Evolutionary conservation across 164 flowering plant genomes (phyloP).

Genomic region (Vitis riparia): DNA sequence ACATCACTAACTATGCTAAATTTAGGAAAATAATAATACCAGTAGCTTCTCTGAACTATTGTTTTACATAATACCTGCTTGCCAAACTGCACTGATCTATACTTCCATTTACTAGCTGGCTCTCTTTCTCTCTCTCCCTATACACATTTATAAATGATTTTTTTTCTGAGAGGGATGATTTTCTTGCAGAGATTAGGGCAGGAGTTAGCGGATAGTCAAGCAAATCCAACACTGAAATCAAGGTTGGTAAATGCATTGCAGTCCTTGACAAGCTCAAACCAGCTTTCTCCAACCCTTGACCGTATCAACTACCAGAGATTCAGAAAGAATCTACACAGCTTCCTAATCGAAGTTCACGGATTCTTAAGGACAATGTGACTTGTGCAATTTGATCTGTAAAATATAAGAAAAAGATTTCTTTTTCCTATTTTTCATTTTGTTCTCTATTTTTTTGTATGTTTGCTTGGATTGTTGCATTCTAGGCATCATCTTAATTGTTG

Average conservation of each 20-base stretch:
- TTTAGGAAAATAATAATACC: too few species aligned
- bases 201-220: constrained; percentile 70
- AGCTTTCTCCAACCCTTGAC: constrained; percentile 69
- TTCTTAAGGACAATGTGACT: constrained; percentile 58
- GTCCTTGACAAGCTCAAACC: constrained; percentile 70
- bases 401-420: background rate
- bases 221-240: constrained; percentile 43
- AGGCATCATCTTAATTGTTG: too few species aligned
- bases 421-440: too few species aligned
- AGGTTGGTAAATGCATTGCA: constrained; percentile 78
- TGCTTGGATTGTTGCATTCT: too few species aligned
- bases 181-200: constrained; percentile 61
- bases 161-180: background rate
- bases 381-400: background rate
- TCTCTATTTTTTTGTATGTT: too few species aligned
- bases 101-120: too few species aligned
- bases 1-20: too few species aligned
- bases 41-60: too few species aligned
- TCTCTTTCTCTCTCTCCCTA: too few species aligned
- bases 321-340: constrained; percentile 69
- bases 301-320: constrained; percentile 73
- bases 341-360: constrained; percentile 86
- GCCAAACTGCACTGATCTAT: too few species aligned
- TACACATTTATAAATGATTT: background rate
- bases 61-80: too few species aligned